These are phyloP conservation scores for Actinomortierella wolfii DNA, from an alignment of 371 early-diverging fungal species.

Conservation along the genomic window DNA sequence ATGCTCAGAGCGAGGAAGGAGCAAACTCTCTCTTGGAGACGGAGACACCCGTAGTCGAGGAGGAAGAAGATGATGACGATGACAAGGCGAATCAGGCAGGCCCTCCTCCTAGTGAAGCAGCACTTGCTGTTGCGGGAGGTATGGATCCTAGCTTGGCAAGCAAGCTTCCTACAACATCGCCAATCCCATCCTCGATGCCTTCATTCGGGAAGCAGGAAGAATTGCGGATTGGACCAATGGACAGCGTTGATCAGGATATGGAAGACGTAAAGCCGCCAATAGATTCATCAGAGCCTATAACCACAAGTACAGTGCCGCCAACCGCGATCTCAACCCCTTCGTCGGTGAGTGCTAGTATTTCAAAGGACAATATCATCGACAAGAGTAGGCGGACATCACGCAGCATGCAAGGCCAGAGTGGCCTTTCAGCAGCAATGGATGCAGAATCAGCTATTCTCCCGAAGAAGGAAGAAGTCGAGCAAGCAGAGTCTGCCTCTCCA, in stretches of 20 bases:
- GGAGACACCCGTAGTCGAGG: constrained; percentile 19
- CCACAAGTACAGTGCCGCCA: no score
- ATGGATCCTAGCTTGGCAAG: constrained; percentile 41
- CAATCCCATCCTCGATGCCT: no score
- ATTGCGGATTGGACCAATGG: background rate
- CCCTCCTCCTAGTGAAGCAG: constrained; percentile 42
- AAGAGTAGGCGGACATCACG: constrained; percentile 23
- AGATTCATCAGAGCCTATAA: no score
- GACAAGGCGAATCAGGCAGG: constrained; percentile 31
- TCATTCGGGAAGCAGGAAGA: background rate
- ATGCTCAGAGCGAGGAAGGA: constrained; percentile 41
- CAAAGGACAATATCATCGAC: constrained; percentile 13
- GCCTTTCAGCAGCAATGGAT: constrained; percentile 1
- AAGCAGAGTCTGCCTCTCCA: background rate
- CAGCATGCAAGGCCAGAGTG: constrained; percentile 28
- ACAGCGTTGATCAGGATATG: constrained; percentile 1
- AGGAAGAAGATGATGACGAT: constrained; percentile 41
- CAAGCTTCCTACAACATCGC: constrained; percentile 6
- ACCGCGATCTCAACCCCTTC: constrained; percentile 3
- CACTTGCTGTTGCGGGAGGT: constrained; percentile 42
- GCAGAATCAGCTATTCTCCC: background rate
- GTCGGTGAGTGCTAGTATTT: constrained; percentile 8
- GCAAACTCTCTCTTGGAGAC: constrained; percentile 24
- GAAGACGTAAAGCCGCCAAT: background rate
- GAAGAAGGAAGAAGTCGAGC: background rate